Evolutionary conservation across 179 eudicot genomes (phyloP).

Genomic region (Gypsophila paniculata): DNA sequence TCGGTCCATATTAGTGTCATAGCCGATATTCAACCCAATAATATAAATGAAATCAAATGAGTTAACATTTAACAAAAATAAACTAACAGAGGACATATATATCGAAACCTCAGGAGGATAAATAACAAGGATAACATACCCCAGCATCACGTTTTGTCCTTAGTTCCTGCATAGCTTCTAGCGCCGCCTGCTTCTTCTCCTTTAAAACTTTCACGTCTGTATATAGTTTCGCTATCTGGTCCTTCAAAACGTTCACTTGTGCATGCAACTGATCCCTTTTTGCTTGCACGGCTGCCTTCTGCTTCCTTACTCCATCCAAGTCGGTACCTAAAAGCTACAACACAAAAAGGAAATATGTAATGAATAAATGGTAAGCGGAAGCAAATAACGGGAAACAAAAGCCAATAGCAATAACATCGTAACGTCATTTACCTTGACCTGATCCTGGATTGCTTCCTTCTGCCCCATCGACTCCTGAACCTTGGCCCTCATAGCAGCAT

Average conservation of each 20-base stretch:
- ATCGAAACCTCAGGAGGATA: background rate
- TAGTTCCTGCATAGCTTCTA: conserved; percentile 34
- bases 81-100: background rate
- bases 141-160: conserved; percentile 42
- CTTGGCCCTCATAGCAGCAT: conserved; percentile 69
- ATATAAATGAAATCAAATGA: too few relatives aligned
- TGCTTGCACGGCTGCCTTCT: conserved; percentile 40
- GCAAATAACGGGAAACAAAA: background rate
- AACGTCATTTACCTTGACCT: conserved; percentile 62
- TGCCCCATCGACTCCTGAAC: conserved; percentile 74
- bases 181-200: conserved; percentile 37
- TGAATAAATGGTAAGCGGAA: background rate
- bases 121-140: conserved; percentile 39
- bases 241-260: conserved; percentile 36
- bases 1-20: too few relatives aligned
- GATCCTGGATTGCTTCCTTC: conserved; percentile 68
- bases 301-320: conserved; percentile 73
- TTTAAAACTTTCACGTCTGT: conserved; percentile 34
- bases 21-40: too few relatives aligned
- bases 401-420: background rate
- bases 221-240: conserved; percentile 35
- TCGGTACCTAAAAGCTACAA: conserved; percentile 65
- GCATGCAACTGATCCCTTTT: conserved; percentile 44
- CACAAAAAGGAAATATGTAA: background rate
- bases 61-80: too few relatives aligned